Evolutionary conservation across 441 rosid genomes (phyloP).

Genomic region (Isatis lusitanica): DNA sequence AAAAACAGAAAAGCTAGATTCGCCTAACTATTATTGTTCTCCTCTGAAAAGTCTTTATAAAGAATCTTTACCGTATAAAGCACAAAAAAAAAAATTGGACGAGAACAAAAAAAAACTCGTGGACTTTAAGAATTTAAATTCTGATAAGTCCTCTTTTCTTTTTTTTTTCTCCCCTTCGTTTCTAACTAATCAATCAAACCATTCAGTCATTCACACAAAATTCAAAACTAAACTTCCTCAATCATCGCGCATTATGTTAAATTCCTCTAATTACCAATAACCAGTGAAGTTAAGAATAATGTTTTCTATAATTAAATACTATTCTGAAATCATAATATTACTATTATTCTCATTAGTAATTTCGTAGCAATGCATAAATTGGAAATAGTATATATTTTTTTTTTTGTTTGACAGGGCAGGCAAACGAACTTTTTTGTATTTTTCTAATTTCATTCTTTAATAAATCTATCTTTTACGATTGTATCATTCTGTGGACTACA

Average conservation of each 20-base stretch:
- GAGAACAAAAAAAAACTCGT: background rate
- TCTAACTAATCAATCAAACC: background rate
- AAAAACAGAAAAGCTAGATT: constrained; percentile 14
- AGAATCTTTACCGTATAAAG: constrained; percentile 22
- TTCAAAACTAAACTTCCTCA: background rate
- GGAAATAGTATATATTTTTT: no score
- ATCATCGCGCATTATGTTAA: no score
- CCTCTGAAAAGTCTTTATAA: constrained; percentile 33
- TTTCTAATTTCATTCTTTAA: background rate
- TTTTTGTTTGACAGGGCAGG: background rate
- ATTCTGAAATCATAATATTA: no score
- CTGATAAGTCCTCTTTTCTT: background rate
- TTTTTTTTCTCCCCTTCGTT: background rate
- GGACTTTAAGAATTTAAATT: background rate
- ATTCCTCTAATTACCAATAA: no score
- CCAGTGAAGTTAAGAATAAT: no score
- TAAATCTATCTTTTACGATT: background rate
- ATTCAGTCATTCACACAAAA: background rate
- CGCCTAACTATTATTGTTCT: constrained; percentile 31
- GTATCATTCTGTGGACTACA: constrained; percentile 5
- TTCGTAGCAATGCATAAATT: no score
- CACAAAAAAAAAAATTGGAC: background rate
- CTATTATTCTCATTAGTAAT: no score
- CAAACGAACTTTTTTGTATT: background rate
- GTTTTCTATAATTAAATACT: no score